Conservation (phyloP, 352 stramenopile species). For the Phytophthora foliorum region DNA sequence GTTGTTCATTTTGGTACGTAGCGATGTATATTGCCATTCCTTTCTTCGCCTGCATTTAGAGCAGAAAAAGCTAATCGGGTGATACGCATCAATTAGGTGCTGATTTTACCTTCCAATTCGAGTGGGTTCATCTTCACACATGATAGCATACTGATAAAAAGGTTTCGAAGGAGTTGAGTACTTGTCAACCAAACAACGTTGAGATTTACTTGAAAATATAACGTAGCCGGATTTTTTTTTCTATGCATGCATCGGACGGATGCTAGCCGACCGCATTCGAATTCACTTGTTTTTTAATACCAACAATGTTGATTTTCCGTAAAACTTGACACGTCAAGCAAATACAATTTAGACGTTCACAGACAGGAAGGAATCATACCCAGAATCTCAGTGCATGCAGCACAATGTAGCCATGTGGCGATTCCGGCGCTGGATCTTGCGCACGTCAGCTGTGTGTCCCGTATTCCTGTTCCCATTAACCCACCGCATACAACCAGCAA, state of each 20-base stretch:
- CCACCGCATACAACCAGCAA: background rate
- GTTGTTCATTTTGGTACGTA: constrained; percentile 41
- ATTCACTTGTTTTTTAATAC: no score
- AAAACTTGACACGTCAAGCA: no score
- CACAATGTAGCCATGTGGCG: background rate
- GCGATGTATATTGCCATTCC: background rate
- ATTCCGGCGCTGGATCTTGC: background rate
- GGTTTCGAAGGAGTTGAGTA: no score
- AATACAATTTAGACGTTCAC: no score
- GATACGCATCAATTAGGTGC: constrained; percentile 12
- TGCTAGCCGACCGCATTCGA: no score
- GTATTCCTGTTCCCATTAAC: background rate
- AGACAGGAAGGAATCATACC: no score
- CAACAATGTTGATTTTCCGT: no score
- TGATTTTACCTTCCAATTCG: constrained; percentile 32
- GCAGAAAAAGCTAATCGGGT: background rate
- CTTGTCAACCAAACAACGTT: no score
- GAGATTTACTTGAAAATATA: no score
- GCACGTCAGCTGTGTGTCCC: background rate
- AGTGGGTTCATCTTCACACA: constrained; percentile 10
- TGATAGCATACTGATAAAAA: background rate
- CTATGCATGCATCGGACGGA: no score
- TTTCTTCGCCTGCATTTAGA: background rate
- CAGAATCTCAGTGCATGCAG: no score
- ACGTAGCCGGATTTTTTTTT: no score